phyloP scores from a whole-genome alignment of 257 asterid species.

The Echium plantagineum region DNA sequence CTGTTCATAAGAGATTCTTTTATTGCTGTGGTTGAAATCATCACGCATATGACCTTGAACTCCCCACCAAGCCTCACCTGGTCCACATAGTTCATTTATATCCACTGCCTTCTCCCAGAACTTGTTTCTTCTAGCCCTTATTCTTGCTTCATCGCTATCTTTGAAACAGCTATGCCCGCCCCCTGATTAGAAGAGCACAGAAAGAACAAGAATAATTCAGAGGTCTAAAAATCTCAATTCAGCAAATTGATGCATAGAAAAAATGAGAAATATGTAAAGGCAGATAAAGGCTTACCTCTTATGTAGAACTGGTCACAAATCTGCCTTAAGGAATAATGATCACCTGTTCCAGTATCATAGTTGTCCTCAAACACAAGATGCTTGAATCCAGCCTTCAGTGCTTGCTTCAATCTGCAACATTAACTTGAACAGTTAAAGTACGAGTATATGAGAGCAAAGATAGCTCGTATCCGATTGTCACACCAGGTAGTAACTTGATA shows the following conservation, averaged over 20 bases:
- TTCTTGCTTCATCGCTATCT: slow-evolving; percentile 91
- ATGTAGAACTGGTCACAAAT: slow-evolving; percentile 88
- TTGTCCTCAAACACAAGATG: slow-evolving; percentile 96
- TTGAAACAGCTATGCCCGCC: slow-evolving; percentile 96
- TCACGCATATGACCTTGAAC: slow-evolving; percentile 87
- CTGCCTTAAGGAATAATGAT: slow-evolving; percentile 94
- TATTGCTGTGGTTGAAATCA: slow-evolving; percentile 82
- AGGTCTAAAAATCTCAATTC: neutral
- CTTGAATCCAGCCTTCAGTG: slow-evolving; percentile 91
- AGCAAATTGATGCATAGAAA: neutral
- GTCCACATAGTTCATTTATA: slow-evolving; percentile 74
- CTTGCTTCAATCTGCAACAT: slow-evolving; percentile 68
- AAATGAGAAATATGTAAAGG: neutral
- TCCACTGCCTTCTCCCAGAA: slow-evolving; percentile 95
- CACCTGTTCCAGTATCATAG: slow-evolving; percentile 98
- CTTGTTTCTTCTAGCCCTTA: slow-evolving; percentile 59
- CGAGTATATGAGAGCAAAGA: neutral
- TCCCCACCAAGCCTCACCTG: slow-evolving; percentile 99
- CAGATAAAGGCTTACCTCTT: slow-evolving; percentile 35
- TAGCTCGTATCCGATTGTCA: neutral
- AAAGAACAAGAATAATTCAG: neutral
- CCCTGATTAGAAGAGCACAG: slow-evolving; percentile 29
- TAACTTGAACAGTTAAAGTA: slow-evolving; percentile 1
- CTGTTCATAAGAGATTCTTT: slow-evolving; percentile 42
- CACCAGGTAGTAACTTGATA: neutral